phyloP scores from a whole-genome alignment of 164 flowering plant genomes.

The Berberis vulgaris region DNA sequence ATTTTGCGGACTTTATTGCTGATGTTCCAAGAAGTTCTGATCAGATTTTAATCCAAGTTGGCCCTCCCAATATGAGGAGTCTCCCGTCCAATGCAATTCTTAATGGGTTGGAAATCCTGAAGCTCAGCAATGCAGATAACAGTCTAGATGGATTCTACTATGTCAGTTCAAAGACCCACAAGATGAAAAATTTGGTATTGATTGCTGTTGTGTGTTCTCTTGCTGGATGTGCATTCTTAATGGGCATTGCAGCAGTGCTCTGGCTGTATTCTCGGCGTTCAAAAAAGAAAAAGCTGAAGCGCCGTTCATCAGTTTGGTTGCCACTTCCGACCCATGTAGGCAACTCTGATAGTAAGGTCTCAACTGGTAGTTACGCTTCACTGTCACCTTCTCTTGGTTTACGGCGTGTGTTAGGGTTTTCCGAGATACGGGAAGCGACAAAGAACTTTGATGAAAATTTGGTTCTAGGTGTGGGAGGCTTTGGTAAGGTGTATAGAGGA shows the following conservation, averaged over 20 bases:
- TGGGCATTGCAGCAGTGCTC: conserved; percentile 11
- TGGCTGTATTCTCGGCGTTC: conserved; percentile 8
- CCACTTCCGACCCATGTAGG: conserved; percentile 29
- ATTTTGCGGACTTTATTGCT: conserved; percentile 29
- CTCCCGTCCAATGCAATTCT: conserved; percentile 37
- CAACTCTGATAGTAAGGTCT: conserved; percentile 29
- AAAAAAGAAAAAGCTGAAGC: conserved; percentile 28
- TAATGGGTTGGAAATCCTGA: conserved; percentile 52
- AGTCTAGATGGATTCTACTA: conserved; percentile 27
- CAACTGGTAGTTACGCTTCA: conserved; percentile 27
- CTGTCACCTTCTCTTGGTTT: conserved; percentile 23
- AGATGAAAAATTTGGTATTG: conserved; percentile 11
- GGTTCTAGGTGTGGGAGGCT: conserved; percentile 43
- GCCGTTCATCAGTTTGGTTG: conserved; percentile 12
- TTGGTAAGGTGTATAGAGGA: conserved; percentile 39
- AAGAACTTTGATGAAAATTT: conserved; percentile 36
- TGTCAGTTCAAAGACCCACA: conserved; percentile 5
- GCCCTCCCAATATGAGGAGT: conserved; percentile 25
- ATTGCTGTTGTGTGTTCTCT: conserved; percentile 16
- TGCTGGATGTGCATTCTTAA: conserved; percentile 18
- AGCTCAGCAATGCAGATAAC: conserved; percentile 25
- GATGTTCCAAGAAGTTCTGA: conserved; percentile 19
- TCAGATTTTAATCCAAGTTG: conserved; percentile 32
- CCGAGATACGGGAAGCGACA: conserved; percentile 37
- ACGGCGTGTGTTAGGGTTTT: conserved; percentile 25